phyloP scores from a whole-genome alignment of 805 yeast species.

The Teunomyces panamensis region DNA sequence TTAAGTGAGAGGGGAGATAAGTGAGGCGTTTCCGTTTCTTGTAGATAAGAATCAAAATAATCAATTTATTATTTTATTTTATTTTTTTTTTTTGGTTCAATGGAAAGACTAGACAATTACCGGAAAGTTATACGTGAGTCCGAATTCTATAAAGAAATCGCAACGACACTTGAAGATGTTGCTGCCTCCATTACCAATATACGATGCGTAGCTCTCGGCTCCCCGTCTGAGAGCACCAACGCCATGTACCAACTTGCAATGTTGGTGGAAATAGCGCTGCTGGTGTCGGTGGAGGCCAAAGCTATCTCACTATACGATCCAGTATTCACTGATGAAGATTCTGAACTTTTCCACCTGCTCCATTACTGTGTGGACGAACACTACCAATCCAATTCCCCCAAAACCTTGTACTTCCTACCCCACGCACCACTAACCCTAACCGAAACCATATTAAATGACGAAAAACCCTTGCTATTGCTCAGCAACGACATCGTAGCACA shows the following conservation, averaged over 20 bases:
- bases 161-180: not conserved
- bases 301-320: conserved; percentile 63
- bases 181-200: conserved; percentile 24
- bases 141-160: not conserved
- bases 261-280: conserved; percentile 39
- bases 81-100: not conserved
- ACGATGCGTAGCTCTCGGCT: conserved; percentile 72
- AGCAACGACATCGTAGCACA: conserved; percentile 54
- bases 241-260: conserved; percentile 69
- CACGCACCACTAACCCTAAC: conserved; percentile 68
- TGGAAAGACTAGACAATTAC: not conserved
- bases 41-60: too few species aligned
- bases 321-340: conserved; percentile 49
- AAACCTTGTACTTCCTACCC: conserved; percentile 58
- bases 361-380: conserved; percentile 16
- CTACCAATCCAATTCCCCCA: conserved; percentile 5
- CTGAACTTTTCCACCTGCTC: conserved; percentile 15
- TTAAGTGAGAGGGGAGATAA: too few species aligned
- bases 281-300: conserved; percentile 5
- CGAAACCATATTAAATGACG: conserved; percentile 31
- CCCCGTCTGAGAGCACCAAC: conserved; percentile 54
- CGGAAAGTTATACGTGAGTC: conserved; percentile 1
- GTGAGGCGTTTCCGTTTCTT: too few species aligned
- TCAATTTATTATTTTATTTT: not conserved
- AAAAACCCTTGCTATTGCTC: conserved; percentile 39